Base-by-base conservation (phyloP, 345 rosid species). In the Hibiscus tridactylites region DNA sequence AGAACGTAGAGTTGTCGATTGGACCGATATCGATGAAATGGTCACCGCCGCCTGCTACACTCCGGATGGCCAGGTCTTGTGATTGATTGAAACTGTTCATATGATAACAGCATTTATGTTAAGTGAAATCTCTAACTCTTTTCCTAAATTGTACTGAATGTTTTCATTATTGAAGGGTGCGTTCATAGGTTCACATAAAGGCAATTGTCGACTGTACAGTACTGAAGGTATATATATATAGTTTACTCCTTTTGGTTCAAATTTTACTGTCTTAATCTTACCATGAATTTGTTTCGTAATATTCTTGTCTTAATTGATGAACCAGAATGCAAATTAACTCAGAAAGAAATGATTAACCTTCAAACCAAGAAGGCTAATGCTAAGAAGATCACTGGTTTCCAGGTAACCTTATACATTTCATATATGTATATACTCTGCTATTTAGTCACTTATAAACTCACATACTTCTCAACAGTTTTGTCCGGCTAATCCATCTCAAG, bases 11-110 rank as follows among this genome's bases (percentile, higher is more conserved):
- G 90, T 92, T 21, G 90, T 90, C 26, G 94, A 89, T 61, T 95
- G 97, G 97, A 86, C 82, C 16, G 98, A 95, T 83, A 81, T 92
- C 70, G 89, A 89, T 65, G 98, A 95, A 83, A 95, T 95, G 99
- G 91, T 92, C 79, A 95, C 98, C 0, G 88, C 96, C 3, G 98
- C 85, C 67, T 92, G 96, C 79, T 92, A 88, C 76, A 80, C 96
- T 17, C 98, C 97, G 12, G 97, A 95, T 79, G 98, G 98, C 82
- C 92, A 95, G 98, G 99, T 57, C 21, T 29, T 57, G 44, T 60
- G 6, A 28, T 60, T 58, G 33, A 26, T 58, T 58, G 33, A 29
- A 26, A 8, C 26, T 28, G 11, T 11, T 60, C 63, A 39, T 39
- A n/a, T n/a, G n/a, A n/a, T n/a, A n/a, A n/a, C n/a, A 7, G 1